phyloP scores from a whole-genome alignment of 768 basidiomycete species.

The Cystobasidium ongulense region DNA sequence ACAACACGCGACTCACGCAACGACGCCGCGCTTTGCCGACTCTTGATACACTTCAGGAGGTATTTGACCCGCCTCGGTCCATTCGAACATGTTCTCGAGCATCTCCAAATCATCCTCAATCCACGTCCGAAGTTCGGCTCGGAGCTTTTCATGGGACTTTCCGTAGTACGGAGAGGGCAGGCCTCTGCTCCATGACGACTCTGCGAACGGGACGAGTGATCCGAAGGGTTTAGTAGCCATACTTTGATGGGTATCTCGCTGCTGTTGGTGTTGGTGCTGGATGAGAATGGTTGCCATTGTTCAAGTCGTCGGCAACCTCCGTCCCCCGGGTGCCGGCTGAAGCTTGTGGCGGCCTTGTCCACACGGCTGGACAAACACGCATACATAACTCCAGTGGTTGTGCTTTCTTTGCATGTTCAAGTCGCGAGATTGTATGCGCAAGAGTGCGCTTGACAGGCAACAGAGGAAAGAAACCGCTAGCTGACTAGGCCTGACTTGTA shows the following conservation, averaged over 20 bases:
- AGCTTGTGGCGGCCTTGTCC: too few species aligned
- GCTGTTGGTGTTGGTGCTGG: too few species aligned
- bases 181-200: constrained; percentile 35
- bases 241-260: not conserved
- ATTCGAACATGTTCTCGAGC: constrained; percentile 37
- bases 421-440: too few species aligned
- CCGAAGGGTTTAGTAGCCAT: constrained; percentile 42
- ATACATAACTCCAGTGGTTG: too few species aligned
- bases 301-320: not conserved
- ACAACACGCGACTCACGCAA: constrained; percentile 28
- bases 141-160: constrained; percentile 32
- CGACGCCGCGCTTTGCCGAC: constrained; percentile 34
- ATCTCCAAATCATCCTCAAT: constrained; percentile 34
- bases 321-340: not conserved
- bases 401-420: too few species aligned
- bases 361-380: too few species aligned
- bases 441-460: too few species aligned
- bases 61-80: constrained; percentile 39
- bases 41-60: constrained; percentile 36
- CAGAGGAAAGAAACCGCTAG: too few species aligned
- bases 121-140: constrained; percentile 7
- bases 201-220: constrained; percentile 34
- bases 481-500: too few species aligned
- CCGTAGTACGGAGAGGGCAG: constrained; percentile 41
- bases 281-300: too few species aligned